Conservation (phyloP, 1,139 yeast genomes). For the Saccharomyces hybrid region DNA sequence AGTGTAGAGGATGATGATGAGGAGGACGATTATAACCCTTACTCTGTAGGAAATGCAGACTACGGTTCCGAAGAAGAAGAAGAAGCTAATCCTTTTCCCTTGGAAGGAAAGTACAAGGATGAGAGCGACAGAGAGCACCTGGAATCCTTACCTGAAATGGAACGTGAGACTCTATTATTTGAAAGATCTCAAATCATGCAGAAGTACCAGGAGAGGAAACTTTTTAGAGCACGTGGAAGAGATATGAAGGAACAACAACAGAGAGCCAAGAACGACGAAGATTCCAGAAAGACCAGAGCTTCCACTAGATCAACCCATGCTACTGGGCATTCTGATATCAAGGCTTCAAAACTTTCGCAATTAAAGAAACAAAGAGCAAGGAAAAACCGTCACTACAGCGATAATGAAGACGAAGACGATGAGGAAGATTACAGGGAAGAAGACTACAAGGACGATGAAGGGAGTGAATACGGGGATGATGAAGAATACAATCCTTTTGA, state of each 20-base stretch:
- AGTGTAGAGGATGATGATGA: conserved; percentile 28
- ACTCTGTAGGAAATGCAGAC: conserved; percentile 14
- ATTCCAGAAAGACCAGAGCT: conserved; percentile 31
- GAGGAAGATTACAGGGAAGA: conserved; percentile 34
- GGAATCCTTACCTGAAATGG: conserved; percentile 78
- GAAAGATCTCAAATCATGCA: conserved; percentile 93
- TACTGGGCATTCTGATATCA: conserved; percentile 34
- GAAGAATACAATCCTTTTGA: conserved; percentile 37
- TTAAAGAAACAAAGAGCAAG: conserved; percentile 79
- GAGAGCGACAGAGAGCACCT: conserved; percentile 65
- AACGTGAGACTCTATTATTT: conserved; percentile 81
- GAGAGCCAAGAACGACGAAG: conserved; percentile 30
- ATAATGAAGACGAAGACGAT: conserved; percentile 37
- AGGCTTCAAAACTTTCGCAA: conserved; percentile 64
- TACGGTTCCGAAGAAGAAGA: conserved; percentile 19
- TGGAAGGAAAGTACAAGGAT: conserved; percentile 85
- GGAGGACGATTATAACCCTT: conserved; percentile 33
- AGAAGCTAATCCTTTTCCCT: conserved; percentile 69
- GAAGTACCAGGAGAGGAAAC: conserved; percentile 70
- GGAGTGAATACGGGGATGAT: conserved; percentile 32
- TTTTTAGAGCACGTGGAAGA: conserved; percentile 72
- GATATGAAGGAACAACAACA: conserved; percentile 44
- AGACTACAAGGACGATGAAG: conserved; percentile 19
- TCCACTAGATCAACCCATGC: conserved; percentile 28
- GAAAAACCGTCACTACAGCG: conserved; percentile 37